Evolutionary conservation across 2,329 filamentous ascomycete genomes (phyloP).

Genomic region (Diplocarpon mali): DNA sequence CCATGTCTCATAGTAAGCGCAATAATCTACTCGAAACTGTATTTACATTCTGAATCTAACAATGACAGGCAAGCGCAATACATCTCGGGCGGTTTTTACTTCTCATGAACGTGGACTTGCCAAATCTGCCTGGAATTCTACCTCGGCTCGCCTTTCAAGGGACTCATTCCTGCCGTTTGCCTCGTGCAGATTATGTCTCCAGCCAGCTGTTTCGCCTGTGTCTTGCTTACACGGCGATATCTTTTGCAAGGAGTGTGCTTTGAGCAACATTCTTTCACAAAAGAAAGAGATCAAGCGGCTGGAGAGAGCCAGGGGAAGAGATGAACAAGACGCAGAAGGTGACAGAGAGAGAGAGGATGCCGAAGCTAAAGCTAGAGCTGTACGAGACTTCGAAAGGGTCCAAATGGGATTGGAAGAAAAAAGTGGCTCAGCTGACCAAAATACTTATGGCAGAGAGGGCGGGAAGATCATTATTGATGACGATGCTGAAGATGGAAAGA

Average conservation of each 20-base stretch:
- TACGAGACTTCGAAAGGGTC: slow-evolving; percentile 74
- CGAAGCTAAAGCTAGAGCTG: slow-evolving; percentile 57
- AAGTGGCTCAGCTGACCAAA: slow-evolving; percentile 21
- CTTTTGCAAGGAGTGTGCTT: slow-evolving; percentile 90
- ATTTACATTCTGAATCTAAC: slow-evolving; percentile 1
- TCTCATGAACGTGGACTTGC: slow-evolving; percentile 78
- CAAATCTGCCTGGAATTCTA: slow-evolving; percentile 70
- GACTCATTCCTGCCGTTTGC: slow-evolving; percentile 91
- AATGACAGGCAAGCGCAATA: slow-evolving; percentile 66
- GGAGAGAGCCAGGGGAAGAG: slow-evolving; percentile 53
- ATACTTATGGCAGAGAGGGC: slow-evolving; percentile 31
- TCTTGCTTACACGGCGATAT: slow-evolving; percentile 77
- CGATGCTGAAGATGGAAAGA: slow-evolving; percentile 24
- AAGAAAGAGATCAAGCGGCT: slow-evolving; percentile 81
- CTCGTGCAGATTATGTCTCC: slow-evolving; percentile 78
- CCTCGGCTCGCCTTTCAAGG: slow-evolving; percentile 71
- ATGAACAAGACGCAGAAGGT: slow-evolving; percentile 50
- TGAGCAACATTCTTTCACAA: slow-evolving; percentile 83
- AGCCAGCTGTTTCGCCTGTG: slow-evolving; percentile 70
- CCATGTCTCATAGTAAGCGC: slow-evolving; percentile 41
- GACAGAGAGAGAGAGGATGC: slow-evolving; percentile 49
- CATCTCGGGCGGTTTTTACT: slow-evolving; percentile 86
- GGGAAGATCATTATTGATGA: slow-evolving; percentile 35
- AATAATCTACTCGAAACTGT: neutral
- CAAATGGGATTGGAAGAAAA: slow-evolving; percentile 53